Conservation (phyloP, 2,329 filamentous ascomycete species). For the Penicillium sp. region DNA sequence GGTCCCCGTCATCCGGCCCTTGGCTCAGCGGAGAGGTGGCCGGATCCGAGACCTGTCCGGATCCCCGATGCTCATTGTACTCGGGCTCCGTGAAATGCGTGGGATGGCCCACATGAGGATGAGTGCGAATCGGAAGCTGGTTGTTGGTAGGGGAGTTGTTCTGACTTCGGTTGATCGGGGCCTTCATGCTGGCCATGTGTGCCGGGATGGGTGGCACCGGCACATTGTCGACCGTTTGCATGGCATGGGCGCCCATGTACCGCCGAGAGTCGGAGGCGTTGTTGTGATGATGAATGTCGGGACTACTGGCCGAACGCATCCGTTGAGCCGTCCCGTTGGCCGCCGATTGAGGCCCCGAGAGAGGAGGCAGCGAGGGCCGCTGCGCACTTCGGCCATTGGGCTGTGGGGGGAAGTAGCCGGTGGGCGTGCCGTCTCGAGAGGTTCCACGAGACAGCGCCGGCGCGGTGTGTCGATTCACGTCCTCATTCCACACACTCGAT, state of each 20-base stretch:
- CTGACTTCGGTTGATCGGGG: slow-evolving; percentile 66
- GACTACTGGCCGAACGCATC: slow-evolving; percentile 87
- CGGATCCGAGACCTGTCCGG: slow-evolving; percentile 24
- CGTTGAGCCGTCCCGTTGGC: slow-evolving; percentile 56
- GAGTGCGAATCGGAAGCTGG: slow-evolving; percentile 56
- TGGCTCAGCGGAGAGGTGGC: slow-evolving; percentile 31
- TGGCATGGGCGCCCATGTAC: slow-evolving; percentile 50
- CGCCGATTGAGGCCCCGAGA: slow-evolving; percentile 50
- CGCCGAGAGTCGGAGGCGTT: slow-evolving; percentile 36
- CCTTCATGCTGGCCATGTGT: slow-evolving; percentile 57
- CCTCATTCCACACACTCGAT: slow-evolving; percentile 56
- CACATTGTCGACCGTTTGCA: slow-evolving; percentile 51
- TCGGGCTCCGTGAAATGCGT: slow-evolving; percentile 37
- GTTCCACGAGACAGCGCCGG: slow-evolving; percentile 75
- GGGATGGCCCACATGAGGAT: slow-evolving; percentile 43
- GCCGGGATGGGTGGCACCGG: slow-evolving; percentile 73
- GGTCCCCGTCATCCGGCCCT: slow-evolving; percentile 30
- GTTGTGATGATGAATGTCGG: slow-evolving; percentile 73
- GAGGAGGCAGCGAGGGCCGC: slow-evolving; percentile 72
- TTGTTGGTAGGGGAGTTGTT: slow-evolving; percentile 69
- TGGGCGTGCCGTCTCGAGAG: slow-evolving; percentile 66
- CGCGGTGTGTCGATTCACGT: slow-evolving; percentile 76
- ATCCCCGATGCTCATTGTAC: slow-evolving; percentile 30
- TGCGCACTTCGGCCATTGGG: slow-evolving; percentile 54
- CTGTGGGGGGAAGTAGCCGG: slow-evolving; percentile 57